Evolutionary conservation across 495 filamentous ascomycete genomes (phyloP).

Genomic region (Stereocaulon alpinum): DNA sequence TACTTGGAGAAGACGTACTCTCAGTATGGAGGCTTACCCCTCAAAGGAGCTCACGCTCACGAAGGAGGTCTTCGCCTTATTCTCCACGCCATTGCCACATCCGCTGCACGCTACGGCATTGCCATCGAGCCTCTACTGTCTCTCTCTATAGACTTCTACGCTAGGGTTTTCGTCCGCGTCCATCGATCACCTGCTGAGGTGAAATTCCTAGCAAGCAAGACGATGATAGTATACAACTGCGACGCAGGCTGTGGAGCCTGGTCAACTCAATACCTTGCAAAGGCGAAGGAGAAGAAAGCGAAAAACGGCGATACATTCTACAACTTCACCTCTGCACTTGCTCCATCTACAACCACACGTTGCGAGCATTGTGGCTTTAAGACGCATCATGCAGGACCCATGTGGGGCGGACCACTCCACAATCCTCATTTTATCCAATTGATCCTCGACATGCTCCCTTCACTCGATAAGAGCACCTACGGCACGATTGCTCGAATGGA

Average conservation of each 20-base stretch:
- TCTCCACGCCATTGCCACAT: constrained; percentile 62
- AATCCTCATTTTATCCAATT: constrained; percentile 67
- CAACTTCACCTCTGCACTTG: constrained; percentile 64
- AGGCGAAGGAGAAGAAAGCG: constrained; percentile 48
- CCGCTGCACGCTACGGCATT: constrained; percentile 78
- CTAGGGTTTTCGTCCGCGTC: constrained; percentile 80
- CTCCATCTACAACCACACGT: constrained; percentile 44
- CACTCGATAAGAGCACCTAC: constrained; percentile 53
- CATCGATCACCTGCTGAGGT: constrained; percentile 67
- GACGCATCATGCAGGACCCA: constrained; percentile 80
- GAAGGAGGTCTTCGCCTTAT: constrained; percentile 85
- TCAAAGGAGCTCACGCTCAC: constrained; percentile 74
- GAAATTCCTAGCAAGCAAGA: constrained; percentile 80
- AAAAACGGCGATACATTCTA: constrained; percentile 62
- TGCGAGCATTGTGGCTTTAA: constrained; percentile 81
- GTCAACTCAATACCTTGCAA: constrained; percentile 63
- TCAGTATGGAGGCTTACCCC: constrained; percentile 78
- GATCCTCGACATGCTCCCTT: constrained; percentile 58
- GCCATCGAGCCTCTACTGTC: constrained; percentile 86
- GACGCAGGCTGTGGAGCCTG: constrained; percentile 83
- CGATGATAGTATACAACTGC: constrained; percentile 87
- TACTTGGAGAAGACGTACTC: constrained; percentile 89
- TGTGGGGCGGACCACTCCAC: constrained; percentile 89
- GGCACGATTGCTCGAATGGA: constrained; percentile 69
- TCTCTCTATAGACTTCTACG: constrained; percentile 91